Evolutionary conservation across 2,329 filamentous ascomycete genomes (phyloP), one percentile per base, ranked within the genome.

Genomic region (Ceratocystis cacaofunesta): DNA sequence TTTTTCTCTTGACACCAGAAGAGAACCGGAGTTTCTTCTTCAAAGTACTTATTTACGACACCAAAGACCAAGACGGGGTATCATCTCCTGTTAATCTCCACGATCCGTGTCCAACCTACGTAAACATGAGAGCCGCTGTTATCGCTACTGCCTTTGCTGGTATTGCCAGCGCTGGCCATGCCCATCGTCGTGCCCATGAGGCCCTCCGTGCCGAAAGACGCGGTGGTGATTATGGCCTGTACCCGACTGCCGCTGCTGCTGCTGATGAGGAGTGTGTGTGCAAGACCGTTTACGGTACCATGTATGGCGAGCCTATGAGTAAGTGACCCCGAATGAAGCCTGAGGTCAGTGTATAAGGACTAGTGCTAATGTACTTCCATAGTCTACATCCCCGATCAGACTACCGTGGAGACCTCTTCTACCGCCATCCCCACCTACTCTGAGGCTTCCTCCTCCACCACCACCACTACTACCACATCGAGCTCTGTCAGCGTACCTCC

Each of bases 211-310:
- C 64, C 32, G 55, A 58, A 30, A 58, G 55, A 58, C 55, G 55
- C 55, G 58, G 41, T 44, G 80, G 80, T 78, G 73, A 71, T 69
- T 69, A 74, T 25, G 28, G 28, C 4, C 15, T 58, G 55, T 58
- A 36, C 55, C 36, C 36, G 36, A 75, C 65, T 58, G 58, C 57
- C 19, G 57, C 65, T 10, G 63, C 66, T 19, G 66, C 74, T 68
- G 77, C 76, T 43, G 74, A 79, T 69, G 90, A 87, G 74, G 72
- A 76, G 44, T 77, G 78, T 61, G 81, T 81, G 68, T 92, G 88
- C 82, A 87, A 82, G 69, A 90, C 88, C 74, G 84, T 87, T 78
- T 87, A 85, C 76, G 82, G 82, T 74, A 89, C 86, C 73, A 81
- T 83, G 77, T 85, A 82, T 71, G 88, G 87, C 72, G 79, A 83